phyloP scores from a whole-genome alignment of 441 rosid species.

The Flueggea neowawraea region DNA sequence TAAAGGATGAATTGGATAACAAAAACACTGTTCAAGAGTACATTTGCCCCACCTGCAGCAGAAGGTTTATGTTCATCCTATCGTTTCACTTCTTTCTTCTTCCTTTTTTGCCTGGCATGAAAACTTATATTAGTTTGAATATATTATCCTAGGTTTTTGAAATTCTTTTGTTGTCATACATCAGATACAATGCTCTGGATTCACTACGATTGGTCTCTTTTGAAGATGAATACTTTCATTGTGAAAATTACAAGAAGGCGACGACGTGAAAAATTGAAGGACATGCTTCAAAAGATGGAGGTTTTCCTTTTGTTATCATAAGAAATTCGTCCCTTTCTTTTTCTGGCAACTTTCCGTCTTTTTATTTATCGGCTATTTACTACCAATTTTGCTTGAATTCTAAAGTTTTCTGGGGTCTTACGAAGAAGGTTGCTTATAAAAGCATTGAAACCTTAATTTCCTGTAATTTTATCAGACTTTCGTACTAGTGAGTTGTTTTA shows the following conservation, averaged over 20 bases:
- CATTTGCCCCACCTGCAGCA: constrained; percentile 80
- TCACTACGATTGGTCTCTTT: constrained; percentile 62
- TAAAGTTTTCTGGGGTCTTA: neutral
- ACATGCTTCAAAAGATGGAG: constrained; percentile 85
- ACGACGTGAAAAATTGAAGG: constrained; percentile 75
- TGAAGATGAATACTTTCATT: constrained; percentile 81
- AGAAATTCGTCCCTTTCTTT: neutral
- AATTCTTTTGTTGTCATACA: constrained; percentile 18
- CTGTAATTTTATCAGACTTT: neutral
- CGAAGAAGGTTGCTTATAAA: neutral
- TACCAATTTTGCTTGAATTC: neutral
- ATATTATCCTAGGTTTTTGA: constrained; percentile 7
- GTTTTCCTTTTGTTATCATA: constrained; percentile 19
- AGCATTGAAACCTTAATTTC: too few relatives aligned
- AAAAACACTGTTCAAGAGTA: constrained; percentile 91
- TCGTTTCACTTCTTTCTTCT: constrained; percentile 4
- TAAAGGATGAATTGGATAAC: constrained; percentile 85
- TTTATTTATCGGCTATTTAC: neutral
- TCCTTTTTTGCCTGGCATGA: neutral
- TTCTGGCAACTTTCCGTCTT: neutral
- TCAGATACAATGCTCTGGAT: constrained; percentile 89
- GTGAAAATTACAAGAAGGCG: constrained; percentile 87
- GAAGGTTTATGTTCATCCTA: constrained; percentile 49
- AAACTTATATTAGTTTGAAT: neutral
- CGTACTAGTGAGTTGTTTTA: too few relatives aligned